A percentile compares a stretch with the other conserved stretches of the same genome.
Evolutionary conservation across 805 yeast species (phyloP).

Genomic region (Candida ipomoeae): DNA sequence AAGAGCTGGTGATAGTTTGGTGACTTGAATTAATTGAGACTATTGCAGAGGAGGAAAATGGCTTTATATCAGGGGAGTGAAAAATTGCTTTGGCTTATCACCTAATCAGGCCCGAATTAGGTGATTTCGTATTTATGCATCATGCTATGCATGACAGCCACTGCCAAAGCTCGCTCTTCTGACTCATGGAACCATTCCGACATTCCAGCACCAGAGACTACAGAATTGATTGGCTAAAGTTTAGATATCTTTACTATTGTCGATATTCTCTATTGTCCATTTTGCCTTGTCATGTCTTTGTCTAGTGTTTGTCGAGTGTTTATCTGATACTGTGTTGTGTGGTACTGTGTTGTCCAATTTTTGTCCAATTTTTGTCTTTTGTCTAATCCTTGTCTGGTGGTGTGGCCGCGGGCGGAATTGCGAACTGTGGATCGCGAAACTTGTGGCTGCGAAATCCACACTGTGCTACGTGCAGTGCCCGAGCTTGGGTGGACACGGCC

Average conservation of each 20-base stretch:
- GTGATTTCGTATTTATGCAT: conserved; percentile 1
- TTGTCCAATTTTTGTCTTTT: not conserved
- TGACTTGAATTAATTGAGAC: no score
- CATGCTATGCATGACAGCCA: not conserved
- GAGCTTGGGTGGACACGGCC: not conserved
- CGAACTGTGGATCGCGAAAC: conserved; percentile 1
- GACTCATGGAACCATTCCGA: not conserved
- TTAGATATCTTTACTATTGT: not conserved
- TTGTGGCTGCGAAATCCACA: conserved; percentile 9
- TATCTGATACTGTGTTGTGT: no score
- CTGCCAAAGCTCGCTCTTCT: not conserved
- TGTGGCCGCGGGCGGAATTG: not conserved
- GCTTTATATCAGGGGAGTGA: not conserved
- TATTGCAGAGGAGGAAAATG: not conserved
- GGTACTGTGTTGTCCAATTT: no score
- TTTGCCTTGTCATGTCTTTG: not conserved
- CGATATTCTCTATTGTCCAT: not conserved
- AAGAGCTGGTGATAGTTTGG: no score
- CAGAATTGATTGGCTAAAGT: no score
- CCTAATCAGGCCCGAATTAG: not conserved
- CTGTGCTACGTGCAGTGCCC: not conserved
- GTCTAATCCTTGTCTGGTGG: not conserved
- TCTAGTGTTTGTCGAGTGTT: no score
- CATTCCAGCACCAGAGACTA: not conserved
- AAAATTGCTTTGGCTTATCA: not conserved